Percentiles rank a stretch among this genome's conserved stretches.
These are phyloP conservation scores for Gypsophila paniculata DNA, from an alignment of 179 eudicot species.

Conservation along the genomic window DNA sequence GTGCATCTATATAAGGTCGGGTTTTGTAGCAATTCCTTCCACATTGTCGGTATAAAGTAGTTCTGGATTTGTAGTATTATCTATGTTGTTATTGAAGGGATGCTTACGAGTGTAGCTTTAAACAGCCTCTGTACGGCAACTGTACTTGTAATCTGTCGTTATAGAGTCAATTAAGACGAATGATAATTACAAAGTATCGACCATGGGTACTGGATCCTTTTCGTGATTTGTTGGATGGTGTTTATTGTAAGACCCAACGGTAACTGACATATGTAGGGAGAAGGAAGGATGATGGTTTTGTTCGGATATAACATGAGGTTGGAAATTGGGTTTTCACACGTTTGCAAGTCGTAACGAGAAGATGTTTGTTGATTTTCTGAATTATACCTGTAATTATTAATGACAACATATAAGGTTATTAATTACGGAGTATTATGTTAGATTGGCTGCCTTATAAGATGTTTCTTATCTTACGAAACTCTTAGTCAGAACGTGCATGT, in stretches of 20 bases:
- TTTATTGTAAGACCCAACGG: not conserved
- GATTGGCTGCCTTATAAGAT: not conserved
- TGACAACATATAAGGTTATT: not conserved
- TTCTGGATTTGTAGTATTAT: not conserved
- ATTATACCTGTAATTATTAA: not conserved
- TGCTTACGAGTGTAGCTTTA: slow-evolving; percentile 6
- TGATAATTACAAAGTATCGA: not conserved
- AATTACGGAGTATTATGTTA: not conserved
- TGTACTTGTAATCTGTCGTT: not conserved
- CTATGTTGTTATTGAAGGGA: not conserved
- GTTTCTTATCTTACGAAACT: not conserved
- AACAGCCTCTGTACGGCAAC: not conserved
- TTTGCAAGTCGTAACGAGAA: not conserved
- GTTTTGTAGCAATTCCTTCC: not conserved
- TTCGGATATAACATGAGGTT: not conserved
- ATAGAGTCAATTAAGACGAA: not conserved
- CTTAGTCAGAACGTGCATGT: not conserved
- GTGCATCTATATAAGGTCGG: not conserved
- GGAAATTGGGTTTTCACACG: too few species aligned
- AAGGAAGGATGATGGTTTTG: not conserved
- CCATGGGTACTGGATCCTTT: not conserved
- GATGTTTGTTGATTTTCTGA: not conserved
- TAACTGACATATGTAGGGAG: not conserved
- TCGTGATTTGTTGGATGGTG: not conserved
- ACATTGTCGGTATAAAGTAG: not conserved